Conservation (phyloP, 441 rosid species). For the Gossypium schwendimanii region DNA sequence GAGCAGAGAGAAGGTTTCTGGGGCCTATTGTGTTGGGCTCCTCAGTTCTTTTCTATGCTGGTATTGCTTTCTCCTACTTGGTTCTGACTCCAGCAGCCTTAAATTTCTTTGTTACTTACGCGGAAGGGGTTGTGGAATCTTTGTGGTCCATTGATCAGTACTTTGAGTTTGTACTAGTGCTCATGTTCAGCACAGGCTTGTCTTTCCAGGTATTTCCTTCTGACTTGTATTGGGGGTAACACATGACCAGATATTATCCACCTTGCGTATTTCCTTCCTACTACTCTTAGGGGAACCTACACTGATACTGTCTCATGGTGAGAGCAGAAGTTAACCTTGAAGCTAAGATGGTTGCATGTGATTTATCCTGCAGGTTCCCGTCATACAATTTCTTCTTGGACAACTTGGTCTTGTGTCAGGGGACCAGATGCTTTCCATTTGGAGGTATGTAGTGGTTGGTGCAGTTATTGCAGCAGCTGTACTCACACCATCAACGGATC, state of each 20-base stretch:
- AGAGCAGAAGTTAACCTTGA: neutral
- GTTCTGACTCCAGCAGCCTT: constrained; percentile 88
- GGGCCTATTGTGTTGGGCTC: constrained; percentile 92
- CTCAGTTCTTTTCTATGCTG: constrained; percentile 81
- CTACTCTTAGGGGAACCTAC: neutral
- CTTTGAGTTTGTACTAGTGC: constrained; percentile 91
- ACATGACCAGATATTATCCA: neutral
- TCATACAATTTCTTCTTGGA: constrained; percentile 82
- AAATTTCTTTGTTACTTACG: constrained; percentile 84
- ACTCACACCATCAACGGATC: constrained; percentile 92
- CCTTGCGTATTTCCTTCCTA: neutral
- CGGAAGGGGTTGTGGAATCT: constrained; percentile 27
- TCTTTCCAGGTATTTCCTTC: constrained; percentile 72
- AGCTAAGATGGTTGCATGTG: neutral
- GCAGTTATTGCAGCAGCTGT: constrained; percentile 89
- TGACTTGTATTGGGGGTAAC: constrained; percentile 2
- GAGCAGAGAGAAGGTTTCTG: constrained; percentile 75
- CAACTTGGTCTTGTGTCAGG: constrained; percentile 82
- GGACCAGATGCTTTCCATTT: constrained; percentile 89
- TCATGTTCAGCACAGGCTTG: constrained; percentile 96
- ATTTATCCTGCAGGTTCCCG: constrained; percentile 67
- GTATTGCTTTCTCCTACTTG: constrained; percentile 71
- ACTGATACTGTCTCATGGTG: neutral
- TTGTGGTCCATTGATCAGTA: constrained; percentile 97
- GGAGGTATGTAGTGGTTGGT: constrained; percentile 95